Evolutionary conservation across 257 asterid genomes (phyloP).

Genomic region (Euphrasia confusa): DNA sequence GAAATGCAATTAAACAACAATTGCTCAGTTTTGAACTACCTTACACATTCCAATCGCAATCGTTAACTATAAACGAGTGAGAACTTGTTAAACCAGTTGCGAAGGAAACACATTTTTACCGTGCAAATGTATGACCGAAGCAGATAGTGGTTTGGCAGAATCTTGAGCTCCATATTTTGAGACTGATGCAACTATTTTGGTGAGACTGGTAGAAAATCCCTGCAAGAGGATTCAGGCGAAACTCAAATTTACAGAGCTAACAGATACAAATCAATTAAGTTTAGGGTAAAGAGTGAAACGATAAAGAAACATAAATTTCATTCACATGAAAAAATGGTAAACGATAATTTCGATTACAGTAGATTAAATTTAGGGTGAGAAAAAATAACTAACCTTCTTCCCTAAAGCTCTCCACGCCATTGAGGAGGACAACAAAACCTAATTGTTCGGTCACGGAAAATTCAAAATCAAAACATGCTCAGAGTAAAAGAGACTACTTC

Average conservation of each 20-base stretch:
- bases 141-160: slow-evolving; percentile 31
- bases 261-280: background rate
- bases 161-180: slow-evolving; percentile 41
- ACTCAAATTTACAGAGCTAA: slow-evolving; percentile 7
- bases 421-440: slow-evolving; percentile 7
- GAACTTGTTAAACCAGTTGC: background rate
- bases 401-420: slow-evolving; percentile 20
- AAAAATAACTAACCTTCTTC: slow-evolving; percentile 13
- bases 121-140: slow-evolving; percentile 35
- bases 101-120: slow-evolving; percentile 33
- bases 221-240: slow-evolving; percentile 32
- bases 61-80: background rate
- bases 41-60: too few relatives aligned
- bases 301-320: too few relatives aligned
- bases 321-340: slow-evolving; percentile 4
- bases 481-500: background rate
- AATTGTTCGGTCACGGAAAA: background rate
- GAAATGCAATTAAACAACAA: slow-evolving; percentile 26
- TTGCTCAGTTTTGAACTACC: background rate
- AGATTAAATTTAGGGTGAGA: background rate
- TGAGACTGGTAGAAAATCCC: slow-evolving; percentile 44
- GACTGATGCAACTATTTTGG: slow-evolving; percentile 38
- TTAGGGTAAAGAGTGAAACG: too few relatives aligned
- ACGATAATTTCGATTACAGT: background rate
- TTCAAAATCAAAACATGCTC: background rate